These are phyloP conservation scores for Aspergillus ostianus DNA, from an alignment of 495 filamentous ascomycete genomes.

Conservation along the genomic window DNA sequence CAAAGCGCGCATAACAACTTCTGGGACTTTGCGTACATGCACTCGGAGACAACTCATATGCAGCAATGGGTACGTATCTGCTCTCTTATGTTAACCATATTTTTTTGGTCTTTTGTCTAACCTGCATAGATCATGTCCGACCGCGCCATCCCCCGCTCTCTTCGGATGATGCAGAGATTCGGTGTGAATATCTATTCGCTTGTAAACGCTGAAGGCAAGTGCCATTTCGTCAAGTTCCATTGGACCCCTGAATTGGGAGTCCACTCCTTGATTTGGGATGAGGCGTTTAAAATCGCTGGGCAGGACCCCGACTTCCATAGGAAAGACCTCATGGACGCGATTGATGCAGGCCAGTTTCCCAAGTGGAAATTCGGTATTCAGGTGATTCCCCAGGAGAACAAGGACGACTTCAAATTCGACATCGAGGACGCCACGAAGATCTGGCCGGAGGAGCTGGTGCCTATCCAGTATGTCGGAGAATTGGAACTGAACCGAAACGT, in stretches of 20 bases:
- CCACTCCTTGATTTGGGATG: conserved; percentile 76
- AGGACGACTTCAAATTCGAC: conserved; percentile 86
- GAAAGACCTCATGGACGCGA: conserved; percentile 70
- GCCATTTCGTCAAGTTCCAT: conserved; percentile 72
- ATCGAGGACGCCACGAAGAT: conserved; percentile 90
- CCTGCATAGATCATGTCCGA: conserved; percentile 75
- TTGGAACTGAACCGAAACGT: conserved; percentile 78
- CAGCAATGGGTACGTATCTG: conserved; percentile 65
- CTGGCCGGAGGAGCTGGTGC: conserved; percentile 83
- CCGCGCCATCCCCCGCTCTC: conserved; percentile 67
- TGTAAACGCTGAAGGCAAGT: conserved; percentile 59
- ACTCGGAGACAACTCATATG: conserved; percentile 75
- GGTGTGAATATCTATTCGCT: conserved; percentile 75
- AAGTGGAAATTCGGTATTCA: conserved; percentile 87
- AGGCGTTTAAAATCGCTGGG: conserved; percentile 75
- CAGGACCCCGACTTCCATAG: conserved; percentile 81
- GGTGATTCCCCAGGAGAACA: conserved; percentile 63
- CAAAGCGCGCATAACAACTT: conserved; percentile 64
- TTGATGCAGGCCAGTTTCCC: conserved; percentile 63
- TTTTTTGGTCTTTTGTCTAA: conserved; percentile 57
- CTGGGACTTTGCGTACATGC: conserved; percentile 56
- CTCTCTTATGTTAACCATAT: neutral
- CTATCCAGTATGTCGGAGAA: conserved; percentile 77
- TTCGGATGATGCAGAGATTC: conserved; percentile 78
- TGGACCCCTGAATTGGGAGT: conserved; percentile 69